Percentiles rank a stretch among this genome's conserved stretches.
Conservation (phyloP, 768 basidiomycete genomes). For the Collybia nuda region DNA sequence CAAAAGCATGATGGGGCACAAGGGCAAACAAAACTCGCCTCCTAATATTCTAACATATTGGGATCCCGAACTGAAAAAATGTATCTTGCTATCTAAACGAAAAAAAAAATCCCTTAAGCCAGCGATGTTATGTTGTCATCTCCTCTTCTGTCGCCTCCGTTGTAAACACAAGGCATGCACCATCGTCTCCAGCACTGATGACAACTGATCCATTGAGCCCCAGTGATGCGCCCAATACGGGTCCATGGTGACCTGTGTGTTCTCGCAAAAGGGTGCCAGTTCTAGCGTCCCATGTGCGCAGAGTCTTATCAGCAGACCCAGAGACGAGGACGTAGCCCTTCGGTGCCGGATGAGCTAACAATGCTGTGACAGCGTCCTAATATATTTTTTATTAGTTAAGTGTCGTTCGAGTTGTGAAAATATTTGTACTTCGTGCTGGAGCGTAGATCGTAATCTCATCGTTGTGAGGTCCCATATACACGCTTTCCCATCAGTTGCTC, state of each 20-base stretch:
- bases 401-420: background rate
- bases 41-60: no score
- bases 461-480: constrained; percentile 94
- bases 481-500: constrained; percentile 91
- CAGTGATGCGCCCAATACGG: constrained; percentile 74
- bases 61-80: no score
- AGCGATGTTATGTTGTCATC: no score
- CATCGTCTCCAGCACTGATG: constrained; percentile 91
- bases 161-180: constrained; percentile 79
- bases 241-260: constrained; percentile 80
- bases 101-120: background rate
- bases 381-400: constrained; percentile 7
- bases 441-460: constrained; percentile 77
- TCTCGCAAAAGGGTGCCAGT: constrained; percentile 76
- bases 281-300: constrained; percentile 92
- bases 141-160: constrained; percentile 50
- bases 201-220: constrained; percentile 71
- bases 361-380: constrained; percentile 85
- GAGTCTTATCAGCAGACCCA: constrained; percentile 81
- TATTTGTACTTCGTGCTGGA: constrained; percentile 72
- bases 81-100: no score
- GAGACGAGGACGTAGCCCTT: constrained; percentile 79
- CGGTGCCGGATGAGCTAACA: constrained; percentile 74
- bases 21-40: no score
- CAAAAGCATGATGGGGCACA: no score